Conservation (phyloP, 2,329 filamentous ascomycete species). For the Botrytis deweyae region DNA sequence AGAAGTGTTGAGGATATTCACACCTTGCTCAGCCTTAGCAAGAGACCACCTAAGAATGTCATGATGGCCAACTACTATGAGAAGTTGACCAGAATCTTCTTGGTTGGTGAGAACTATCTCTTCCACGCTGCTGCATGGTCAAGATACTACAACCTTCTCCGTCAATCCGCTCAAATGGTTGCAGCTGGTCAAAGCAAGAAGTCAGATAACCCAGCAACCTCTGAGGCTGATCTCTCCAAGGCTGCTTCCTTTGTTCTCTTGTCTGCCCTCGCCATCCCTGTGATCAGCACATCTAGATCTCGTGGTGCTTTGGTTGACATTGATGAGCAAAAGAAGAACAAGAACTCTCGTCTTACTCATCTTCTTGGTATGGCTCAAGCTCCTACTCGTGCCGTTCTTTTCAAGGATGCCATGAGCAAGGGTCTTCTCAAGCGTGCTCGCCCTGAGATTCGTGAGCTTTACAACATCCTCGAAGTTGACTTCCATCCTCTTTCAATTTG, state of each 20-base stretch:
- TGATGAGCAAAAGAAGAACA: slow-evolving; percentile 96
- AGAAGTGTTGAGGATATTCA: slow-evolving; percentile 98
- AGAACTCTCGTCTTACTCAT: slow-evolving; percentile 96
- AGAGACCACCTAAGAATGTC: slow-evolving; percentile 95
- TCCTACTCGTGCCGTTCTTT: slow-evolving; percentile 84
- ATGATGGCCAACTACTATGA: slow-evolving; percentile 99
- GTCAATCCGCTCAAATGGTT: slow-evolving; percentile 81
- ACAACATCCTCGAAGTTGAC: slow-evolving; percentile 98
- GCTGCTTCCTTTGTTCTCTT: slow-evolving; percentile 94
- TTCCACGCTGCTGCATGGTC: slow-evolving; percentile 99
- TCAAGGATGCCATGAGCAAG: slow-evolving; percentile 95
- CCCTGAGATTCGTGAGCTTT: slow-evolving; percentile 93
- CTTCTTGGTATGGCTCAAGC: slow-evolving; percentile 89
- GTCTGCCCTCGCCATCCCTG: slow-evolving; percentile 93
- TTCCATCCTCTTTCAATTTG: slow-evolving; percentile 99
- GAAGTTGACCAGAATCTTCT: slow-evolving; percentile 97
- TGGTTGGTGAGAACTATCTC: slow-evolving; percentile 98
- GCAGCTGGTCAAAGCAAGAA: slow-evolving; percentile 85
- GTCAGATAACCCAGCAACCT: slow-evolving; percentile 87
- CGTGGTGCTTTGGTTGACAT: slow-evolving; percentile 95
- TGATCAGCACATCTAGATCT: slow-evolving; percentile 97
- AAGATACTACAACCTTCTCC: slow-evolving; percentile 93
- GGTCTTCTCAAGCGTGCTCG: slow-evolving; percentile 87
- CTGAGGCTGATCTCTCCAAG: slow-evolving; percentile 87
- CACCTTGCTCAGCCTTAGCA: slow-evolving; percentile 94